Evolutionary conservation across 139 green algal genomes (phyloP).

Genomic region (Haematococcus lacustris): DNA sequence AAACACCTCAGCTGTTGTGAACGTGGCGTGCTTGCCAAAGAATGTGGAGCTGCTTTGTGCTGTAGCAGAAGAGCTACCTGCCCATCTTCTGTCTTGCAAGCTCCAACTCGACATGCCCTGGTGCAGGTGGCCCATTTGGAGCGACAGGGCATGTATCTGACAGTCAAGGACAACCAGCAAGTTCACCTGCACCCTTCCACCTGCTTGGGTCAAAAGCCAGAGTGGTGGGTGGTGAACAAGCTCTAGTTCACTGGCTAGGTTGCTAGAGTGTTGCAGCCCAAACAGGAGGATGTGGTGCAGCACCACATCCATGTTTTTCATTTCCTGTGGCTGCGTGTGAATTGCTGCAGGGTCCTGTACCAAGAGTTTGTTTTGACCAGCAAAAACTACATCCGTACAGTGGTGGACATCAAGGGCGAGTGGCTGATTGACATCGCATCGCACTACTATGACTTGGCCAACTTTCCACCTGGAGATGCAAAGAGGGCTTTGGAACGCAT

Average conservation of each 20-base stretch:
- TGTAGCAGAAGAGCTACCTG: no score
- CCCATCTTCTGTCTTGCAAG: no score
- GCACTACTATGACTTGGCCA: constrained; percentile 96
- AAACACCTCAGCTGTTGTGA: no score
- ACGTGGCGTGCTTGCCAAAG: no score
- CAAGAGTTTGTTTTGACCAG: constrained; percentile 98
- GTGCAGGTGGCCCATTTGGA: constrained; percentile 87
- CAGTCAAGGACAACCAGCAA: constrained; percentile 98
- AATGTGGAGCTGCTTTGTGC: no score
- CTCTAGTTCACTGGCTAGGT: no score
- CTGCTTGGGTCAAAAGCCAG: constrained; percentile 89
- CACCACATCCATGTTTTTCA: not conserved
- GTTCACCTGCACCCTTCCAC: constrained; percentile 94
- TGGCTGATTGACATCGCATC: constrained; percentile 93
- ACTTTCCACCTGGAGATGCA: constrained; percentile 88
- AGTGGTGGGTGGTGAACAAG: constrained; percentile 77
- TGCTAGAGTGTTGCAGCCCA: no score
- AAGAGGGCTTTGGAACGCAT: constrained; percentile 75
- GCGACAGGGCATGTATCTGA: constrained; percentile 89
- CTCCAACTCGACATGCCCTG: not conserved
- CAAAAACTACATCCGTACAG: constrained; percentile 95
- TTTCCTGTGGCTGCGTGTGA: not conserved
- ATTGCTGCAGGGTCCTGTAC: constrained; percentile 79
- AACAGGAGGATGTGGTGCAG: no score
- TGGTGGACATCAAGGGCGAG: constrained; percentile 88